Base-by-base conservation (phyloP, 2,329 filamentous ascomycete genomes). In the Colletotrichum cereale region DNA sequence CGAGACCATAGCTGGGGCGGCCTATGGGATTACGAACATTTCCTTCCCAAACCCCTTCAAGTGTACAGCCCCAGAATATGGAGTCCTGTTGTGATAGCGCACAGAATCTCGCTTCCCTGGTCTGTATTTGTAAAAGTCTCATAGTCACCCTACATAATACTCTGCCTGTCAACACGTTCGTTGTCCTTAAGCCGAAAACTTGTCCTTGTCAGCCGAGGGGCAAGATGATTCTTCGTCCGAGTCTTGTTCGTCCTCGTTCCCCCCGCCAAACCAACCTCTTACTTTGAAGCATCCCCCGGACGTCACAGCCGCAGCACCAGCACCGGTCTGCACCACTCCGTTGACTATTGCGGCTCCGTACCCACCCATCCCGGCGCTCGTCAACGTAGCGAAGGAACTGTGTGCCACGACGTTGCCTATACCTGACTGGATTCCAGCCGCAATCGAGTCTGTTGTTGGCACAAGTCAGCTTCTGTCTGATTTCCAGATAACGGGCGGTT, bases 321-420 rank as follows among this genome's bases (percentile, higher is more conserved):
- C 50, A 11, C 48, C 62, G 10, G 12, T 26, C 48, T 31, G 36
- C 18, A 55, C 26, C 0, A 7, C 62, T 2, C 50, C 38, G 18
- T 64, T 42, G 18, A 64, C 42, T 14, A 55, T 26, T 7, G 14
- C 38, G 7, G 21, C 38, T 4, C 48, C 62, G 36, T 42, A 42
- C 2, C 60, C 60, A 5, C 16, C 47, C 60, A 24, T 34, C 0
- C 47, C 47, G 36, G 60, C 60, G 24, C 60, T 62, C 3, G 29
- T 24, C 3, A 62, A 11, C 26, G 34, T 62, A 29, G 60, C 34
- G 1, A 62, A 53, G 8, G 31, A 2, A 12, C 60, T 42, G 5
- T 16, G 47, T 24, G 60, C 47, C n/a, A 42, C 60, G 2, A 62
- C 60, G 18, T 62, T 62, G 26, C 60, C 60, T 24, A 62, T 62